A percentile compares a stretch with the other conserved stretches of the same genome.
phyloP scores from a whole-genome alignment of 2,329 filamentous ascomycete species.

The Zopfia rhizophila region DNA sequence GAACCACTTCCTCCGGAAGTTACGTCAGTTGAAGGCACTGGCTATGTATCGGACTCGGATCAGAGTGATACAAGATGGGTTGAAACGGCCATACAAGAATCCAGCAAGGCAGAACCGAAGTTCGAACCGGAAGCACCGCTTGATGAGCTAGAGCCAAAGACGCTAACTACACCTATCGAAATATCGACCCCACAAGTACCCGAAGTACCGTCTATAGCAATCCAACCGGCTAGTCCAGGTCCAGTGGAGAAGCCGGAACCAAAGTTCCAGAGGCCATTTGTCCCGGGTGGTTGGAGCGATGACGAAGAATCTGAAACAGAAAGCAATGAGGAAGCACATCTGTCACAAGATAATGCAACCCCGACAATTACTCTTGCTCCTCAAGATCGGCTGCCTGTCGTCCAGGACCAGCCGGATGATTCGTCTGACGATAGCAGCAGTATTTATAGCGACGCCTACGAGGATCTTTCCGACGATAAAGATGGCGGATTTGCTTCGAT shows the following conservation, averaged over 20 bases:
- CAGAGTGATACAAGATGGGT: constrained; percentile 40
- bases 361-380: not conserved
- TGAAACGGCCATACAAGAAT: constrained; percentile 9
- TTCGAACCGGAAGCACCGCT: constrained; percentile 18
- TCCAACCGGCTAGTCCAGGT: constrained; percentile 49
- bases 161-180: constrained; percentile 31
- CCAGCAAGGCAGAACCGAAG: not conserved
- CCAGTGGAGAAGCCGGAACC: constrained; percentile 34
- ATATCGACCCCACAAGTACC: constrained; percentile 19
- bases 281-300: constrained; percentile 45
- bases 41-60: constrained; percentile 70
- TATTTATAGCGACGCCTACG: constrained; percentile 80
- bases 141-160: constrained; percentile 39
- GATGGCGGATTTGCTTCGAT: constrained; percentile 76
- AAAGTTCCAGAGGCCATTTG: constrained; percentile 35
- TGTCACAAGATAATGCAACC: constrained; percentile 1
- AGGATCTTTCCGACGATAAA: constrained; percentile 74
- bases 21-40: constrained; percentile 73
- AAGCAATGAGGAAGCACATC: constrained; percentile 3
- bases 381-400: constrained; percentile 14
- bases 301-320: constrained; percentile 39
- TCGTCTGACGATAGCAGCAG: constrained; percentile 56
- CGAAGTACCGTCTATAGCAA: constrained; percentile 45
- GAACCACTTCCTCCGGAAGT: constrained; percentile 77
- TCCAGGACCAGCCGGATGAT: constrained; percentile 15